Evolutionary conservation across 768 basidiomycete genomes (phyloP), one percentile per base, ranked within the genome.

Genomic region (Psilocybe subaeruginosa): DNA sequence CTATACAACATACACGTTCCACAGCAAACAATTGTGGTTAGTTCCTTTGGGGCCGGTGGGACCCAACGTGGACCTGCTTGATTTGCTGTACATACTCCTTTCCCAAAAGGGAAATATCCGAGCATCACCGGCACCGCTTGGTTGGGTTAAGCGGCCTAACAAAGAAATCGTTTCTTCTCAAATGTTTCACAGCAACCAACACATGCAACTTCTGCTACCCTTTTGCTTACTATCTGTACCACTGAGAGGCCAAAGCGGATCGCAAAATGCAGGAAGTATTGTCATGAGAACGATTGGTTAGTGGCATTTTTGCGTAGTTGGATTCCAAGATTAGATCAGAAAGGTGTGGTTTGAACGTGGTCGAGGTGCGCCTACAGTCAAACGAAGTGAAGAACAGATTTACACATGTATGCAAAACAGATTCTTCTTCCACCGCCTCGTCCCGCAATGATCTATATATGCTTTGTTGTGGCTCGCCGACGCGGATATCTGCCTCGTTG

Each of bases 401-500:
- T 35, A 53, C 57, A 49, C 60, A 60, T 65, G 66, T 51, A 54
- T 50, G 60, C 54, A 61, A 56, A 59, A 69, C 54, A 55, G 49
- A 57, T 54, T 63, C 33, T 49, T 56, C 56, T 54, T 39, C 58
- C 63, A 66, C 62, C 65, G 67, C 65, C 64, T 54, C 43, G 56
- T 65, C 59, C 64, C 62, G 49, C 60, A 53, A 43, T 64, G 58
- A 58, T 56, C 39, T 54, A 54, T 54, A 54, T 37, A n/a, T 33
- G 51, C 51, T 53, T 53, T 53, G 51, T 53, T 53, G 16, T 37
- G 30, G 29, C 31, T 2, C 41, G 17, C 60, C 48, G 54, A 65
- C 30, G 64, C 64, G 60, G 45, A 54, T 59, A 59, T 58, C 49
- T 63, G 69, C 69, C 67, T 68, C 69, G 50, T 70, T 60, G 59